These are phyloP conservation scores for Spergularia azorica DNA, from an alignment of 179 eudicot species.

Conservation along the genomic window DNA sequence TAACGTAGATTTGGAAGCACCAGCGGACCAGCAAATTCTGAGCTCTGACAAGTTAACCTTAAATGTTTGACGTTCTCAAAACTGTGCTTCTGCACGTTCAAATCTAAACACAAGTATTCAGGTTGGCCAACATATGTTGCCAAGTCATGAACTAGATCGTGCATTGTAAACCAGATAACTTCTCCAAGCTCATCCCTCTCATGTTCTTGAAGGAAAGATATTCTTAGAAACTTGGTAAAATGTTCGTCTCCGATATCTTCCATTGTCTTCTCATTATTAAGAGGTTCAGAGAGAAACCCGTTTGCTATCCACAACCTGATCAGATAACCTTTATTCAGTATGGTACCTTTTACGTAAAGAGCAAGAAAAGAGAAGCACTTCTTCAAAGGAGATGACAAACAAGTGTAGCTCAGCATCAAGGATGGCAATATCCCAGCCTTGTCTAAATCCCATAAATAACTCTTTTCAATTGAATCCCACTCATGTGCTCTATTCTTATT, in stretches of 20 bases:
- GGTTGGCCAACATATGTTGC: constrained; percentile 13
- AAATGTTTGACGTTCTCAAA: background rate
- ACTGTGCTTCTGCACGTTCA: background rate
- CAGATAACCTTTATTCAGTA: background rate
- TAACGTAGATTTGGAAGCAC: constrained; percentile 4
- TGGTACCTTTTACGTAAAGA: no score
- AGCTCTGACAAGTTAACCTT: background rate
- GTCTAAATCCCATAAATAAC: constrained; percentile 20
- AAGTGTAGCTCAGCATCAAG: constrained; percentile 24
- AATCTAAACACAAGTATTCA: background rate
- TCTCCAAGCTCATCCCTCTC: background rate
- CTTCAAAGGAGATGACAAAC: constrained; percentile 20
- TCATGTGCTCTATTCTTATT: background rate
- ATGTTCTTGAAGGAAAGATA: background rate
- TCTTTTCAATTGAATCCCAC: constrained; percentile 17
- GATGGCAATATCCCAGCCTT: constrained; percentile 17
- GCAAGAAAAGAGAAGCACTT: constrained; percentile 26
- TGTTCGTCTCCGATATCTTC: constrained; percentile 21
- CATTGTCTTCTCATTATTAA: background rate
- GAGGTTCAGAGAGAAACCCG: constrained; percentile 6
- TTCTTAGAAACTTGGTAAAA: background rate
- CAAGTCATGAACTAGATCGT: constrained; percentile 27
- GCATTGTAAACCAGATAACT: background rate
- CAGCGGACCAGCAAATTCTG: background rate
- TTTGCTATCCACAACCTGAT: constrained; percentile 24